Conservation (phyloP, 225 moss, liverwort and hornwort species). For the Thuidium tamariscinum region DNA sequence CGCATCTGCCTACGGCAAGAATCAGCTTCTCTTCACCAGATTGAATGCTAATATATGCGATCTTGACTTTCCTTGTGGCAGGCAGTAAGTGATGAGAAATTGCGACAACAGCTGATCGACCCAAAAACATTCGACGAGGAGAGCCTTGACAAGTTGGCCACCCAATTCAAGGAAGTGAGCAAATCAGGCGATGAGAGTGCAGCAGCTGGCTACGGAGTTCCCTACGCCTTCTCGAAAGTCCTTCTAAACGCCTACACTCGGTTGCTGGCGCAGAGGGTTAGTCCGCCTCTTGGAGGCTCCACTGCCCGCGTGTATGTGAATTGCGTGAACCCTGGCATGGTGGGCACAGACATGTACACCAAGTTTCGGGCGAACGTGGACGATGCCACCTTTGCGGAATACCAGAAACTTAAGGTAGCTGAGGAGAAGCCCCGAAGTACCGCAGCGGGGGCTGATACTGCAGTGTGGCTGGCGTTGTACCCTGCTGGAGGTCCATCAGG, state of each 20-base stretch:
- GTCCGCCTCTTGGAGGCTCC: neutral
- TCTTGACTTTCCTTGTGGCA: neutral
- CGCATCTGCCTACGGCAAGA: neutral
- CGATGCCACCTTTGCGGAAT: neutral
- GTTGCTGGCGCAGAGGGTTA: neutral
- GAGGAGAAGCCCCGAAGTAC: neutral
- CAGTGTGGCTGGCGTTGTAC: neutral
- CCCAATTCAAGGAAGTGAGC: neutral
- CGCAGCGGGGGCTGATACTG: neutral
- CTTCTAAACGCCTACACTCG: neutral
- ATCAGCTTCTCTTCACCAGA: neutral
- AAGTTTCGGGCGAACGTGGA: neutral
- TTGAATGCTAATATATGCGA: neutral
- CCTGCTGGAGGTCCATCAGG: neutral
- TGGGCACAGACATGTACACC: neutral
- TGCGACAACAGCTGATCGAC: neutral
- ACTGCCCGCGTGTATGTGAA: neutral
- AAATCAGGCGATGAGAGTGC: neutral
- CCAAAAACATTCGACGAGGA: neutral
- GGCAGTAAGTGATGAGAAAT: neutral
- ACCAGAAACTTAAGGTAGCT: neutral
- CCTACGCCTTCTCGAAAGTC: neutral
- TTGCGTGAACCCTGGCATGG: neutral
- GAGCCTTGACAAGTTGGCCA: neutral
- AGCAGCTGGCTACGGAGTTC: neutral